phyloP scores from a whole-genome alignment of 495 filamentous ascomycete genomes.

The Daldinia concentrica region DNA sequence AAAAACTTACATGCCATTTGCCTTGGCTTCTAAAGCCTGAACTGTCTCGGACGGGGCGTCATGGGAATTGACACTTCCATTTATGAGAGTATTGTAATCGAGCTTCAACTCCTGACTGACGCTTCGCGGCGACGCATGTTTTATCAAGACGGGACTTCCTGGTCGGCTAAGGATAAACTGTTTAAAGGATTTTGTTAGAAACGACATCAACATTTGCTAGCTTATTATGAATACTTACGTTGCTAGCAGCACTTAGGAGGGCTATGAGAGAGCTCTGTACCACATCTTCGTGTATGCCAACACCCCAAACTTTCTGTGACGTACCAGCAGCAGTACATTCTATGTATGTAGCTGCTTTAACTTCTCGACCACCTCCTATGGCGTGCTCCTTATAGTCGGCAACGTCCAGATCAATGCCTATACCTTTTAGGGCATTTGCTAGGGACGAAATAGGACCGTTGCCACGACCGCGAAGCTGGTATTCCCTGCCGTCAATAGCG shows the following conservation, averaged over 20 bases:
- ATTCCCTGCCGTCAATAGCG: conserved; percentile 81
- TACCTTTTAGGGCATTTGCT: conserved; percentile 77
- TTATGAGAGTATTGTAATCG: conserved; percentile 37
- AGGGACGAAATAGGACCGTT: conserved; percentile 91
- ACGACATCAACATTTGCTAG: not conserved
- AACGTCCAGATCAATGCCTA: conserved; percentile 94
- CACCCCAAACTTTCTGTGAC: conserved; percentile 85
- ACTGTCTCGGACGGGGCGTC: conserved; percentile 48
- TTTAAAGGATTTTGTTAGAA: conserved; percentile 24
- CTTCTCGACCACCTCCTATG: conserved; percentile 78
- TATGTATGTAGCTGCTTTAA: conserved; percentile 93
- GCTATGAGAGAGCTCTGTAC: conserved; percentile 93
- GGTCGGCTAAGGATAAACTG: conserved; percentile 68
- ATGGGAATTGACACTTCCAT: conserved; percentile 42
- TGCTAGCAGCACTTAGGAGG: conserved; percentile 85
- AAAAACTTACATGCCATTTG: conserved; percentile 50
- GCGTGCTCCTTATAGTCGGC: conserved; percentile 96
- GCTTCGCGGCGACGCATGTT: conserved; percentile 49
- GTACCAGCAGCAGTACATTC: conserved; percentile 81
- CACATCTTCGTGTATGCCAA: conserved; percentile 94
- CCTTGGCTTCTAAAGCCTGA: conserved; percentile 56
- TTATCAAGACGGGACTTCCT: conserved; percentile 62
- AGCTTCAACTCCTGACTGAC: conserved; percentile 53
- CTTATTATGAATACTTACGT: conserved; percentile 65
- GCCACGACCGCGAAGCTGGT: conserved; percentile 79